phyloP scores from a whole-genome alignment of 768 basidiomycete genomes.

The Ramaria sp. region DNA sequence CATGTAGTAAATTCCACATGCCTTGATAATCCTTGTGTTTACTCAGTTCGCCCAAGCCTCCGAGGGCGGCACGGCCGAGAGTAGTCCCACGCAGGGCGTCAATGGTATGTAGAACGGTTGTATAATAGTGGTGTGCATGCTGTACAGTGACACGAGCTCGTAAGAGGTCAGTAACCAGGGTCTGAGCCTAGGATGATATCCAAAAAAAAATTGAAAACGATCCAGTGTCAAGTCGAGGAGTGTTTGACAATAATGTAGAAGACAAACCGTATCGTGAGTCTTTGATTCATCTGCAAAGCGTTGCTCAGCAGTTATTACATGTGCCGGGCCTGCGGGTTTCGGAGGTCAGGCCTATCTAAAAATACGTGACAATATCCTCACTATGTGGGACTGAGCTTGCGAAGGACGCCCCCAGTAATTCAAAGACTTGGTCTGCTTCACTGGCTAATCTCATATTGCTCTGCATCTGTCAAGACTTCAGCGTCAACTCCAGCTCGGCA shows the following conservation, averaged over 20 bases:
- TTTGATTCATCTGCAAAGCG: not conserved
- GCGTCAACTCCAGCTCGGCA: not conserved
- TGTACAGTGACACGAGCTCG: slow-evolving; percentile 10
- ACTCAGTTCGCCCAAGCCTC: slow-evolving; percentile 8
- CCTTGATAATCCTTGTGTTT: slow-evolving; percentile 9
- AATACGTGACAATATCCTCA: not conserved
- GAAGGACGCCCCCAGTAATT: not conserved
- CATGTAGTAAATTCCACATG: not conserved
- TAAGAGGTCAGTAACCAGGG: not conserved
- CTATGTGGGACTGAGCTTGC: not conserved
- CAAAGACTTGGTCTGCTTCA: slow-evolving; percentile 4
- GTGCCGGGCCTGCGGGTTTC: not conserved
- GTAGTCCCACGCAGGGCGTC: slow-evolving; percentile 4
- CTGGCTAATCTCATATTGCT: not conserved
- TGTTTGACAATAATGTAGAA: not conserved
- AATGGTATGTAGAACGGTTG: not conserved
- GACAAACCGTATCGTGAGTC: not conserved
- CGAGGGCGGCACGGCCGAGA: not conserved
- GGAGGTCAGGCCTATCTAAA: no score
- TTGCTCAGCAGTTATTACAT: not conserved
- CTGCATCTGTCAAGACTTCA: not conserved
- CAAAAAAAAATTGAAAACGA: not conserved
- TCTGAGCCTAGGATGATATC: not conserved
- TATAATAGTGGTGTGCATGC: slow-evolving; percentile 11
- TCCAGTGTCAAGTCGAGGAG: not conserved